Evolutionary conservation across 2,329 filamentous ascomycete species (phyloP), one percentile per base, ranked within the genome.

Genomic region (Grosmannia serpens): DNA sequence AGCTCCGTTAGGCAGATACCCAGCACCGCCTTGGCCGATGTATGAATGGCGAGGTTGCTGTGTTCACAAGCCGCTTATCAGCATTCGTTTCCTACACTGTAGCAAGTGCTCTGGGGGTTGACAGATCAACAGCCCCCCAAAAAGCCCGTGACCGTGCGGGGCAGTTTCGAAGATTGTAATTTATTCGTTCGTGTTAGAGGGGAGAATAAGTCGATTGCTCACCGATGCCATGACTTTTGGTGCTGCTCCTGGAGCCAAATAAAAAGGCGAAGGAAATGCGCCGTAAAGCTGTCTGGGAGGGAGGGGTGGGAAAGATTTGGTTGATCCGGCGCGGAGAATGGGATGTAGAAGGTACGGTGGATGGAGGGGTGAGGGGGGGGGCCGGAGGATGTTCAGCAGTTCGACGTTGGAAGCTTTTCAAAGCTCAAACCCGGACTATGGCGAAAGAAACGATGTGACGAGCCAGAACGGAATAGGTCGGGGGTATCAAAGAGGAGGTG

Each of bases 1-100:
- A 63, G 77, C 79, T 69, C 83, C 84, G 73, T 87, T 86, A 66
- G 82, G 79, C 69, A 86, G 74, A 71, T 84, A 86, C 71, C 77
- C 78, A 31, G 62, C 20, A 17, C 56, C 57, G 11, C 60, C 56
- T 65, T 73, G 71, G 68, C 75, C 77, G 70, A 74, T 79, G 67
- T 71, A 77, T 44, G 72, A 65, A 60, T 71, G 71, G 58, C 73
- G 72, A 56, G 72, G 66, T 70, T 68, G 67, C 65, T 68, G 59
- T 26, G 3, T 33, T 1, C 17, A 29, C 38, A 17, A 7, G 38
- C 6, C 38, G 20, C 4, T 17, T 51, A 35, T 22, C 29, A 55
- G 33, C 41, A 10, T 44, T 50, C 20, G 9, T 1, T 35, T 47
- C 7, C 27, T 15, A 15, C 15, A 31, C 8, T 20, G 8, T 11